Conservation (phyloP, 1,139 yeast species). For the Nakaseomyces delphensis region DNA sequence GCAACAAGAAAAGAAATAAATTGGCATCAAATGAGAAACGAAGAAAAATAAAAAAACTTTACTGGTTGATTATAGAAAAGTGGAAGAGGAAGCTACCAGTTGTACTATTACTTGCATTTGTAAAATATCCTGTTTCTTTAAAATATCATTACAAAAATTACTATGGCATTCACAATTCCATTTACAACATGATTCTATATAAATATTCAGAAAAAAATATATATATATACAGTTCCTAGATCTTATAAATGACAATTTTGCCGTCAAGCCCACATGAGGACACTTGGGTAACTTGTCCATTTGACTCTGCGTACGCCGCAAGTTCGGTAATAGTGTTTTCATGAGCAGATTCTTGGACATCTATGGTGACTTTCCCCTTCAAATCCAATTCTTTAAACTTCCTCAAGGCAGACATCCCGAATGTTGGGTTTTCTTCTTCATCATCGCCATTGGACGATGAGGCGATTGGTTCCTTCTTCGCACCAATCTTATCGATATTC, state of each 20-base stretch:
- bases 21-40: too few relatives aligned
- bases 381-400: slow-evolving; percentile 95
- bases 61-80: not conserved
- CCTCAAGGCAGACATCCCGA: slow-evolving; percentile 74
- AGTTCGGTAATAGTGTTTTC: slow-evolving; percentile 81
- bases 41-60: slow-evolving; percentile 9
- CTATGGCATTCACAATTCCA: not conserved
- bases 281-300: slow-evolving; percentile 43
- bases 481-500: slow-evolving; percentile 53
- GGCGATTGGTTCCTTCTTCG: slow-evolving; percentile 15
- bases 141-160: not conserved
- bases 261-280: slow-evolving; percentile 85
- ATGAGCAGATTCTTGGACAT: slow-evolving; percentile 62
- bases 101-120: not conserved
- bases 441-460: slow-evolving; percentile 41
- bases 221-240: too few relatives aligned
- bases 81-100: not conserved
- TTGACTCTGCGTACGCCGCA: slow-evolving; percentile 36
- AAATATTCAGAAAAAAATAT: too few relatives aligned
- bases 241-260: slow-evolving; percentile 58
- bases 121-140: not conserved
- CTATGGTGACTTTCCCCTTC: slow-evolving; percentile 66
- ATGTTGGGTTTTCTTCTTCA: slow-evolving; percentile 51
- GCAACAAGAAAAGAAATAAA: slow-evolving; percentile 14
- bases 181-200: not conserved